These are phyloP conservation scores for Crucihimalaya himalaica DNA, from an alignment of 345 rosid species.

Conservation along the genomic window DNA sequence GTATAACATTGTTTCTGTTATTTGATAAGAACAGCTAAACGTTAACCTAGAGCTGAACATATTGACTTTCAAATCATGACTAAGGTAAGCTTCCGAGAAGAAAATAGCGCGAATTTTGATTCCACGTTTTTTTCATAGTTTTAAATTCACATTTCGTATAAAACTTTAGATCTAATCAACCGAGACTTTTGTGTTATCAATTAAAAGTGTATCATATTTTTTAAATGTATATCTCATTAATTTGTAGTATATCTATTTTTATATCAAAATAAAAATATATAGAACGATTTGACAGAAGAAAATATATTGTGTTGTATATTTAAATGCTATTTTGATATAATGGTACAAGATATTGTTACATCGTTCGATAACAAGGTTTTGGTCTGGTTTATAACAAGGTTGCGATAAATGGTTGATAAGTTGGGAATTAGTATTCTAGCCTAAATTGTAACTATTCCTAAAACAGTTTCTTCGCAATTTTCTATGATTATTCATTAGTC, in stretches of 20 bases:
- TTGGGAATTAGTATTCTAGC: background rate
- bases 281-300: background rate
- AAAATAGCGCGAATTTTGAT: background rate
- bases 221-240: background rate
- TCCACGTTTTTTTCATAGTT: background rate
- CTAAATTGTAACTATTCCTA: constrained; percentile 6
- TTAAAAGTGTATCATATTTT: too few relatives aligned
- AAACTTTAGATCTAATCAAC: background rate
- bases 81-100: background rate
- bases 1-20: background rate
- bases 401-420: background rate
- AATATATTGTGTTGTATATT: background rate
- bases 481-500: background rate
- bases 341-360: background rate
- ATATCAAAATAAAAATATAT: background rate
- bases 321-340: constrained; percentile 7
- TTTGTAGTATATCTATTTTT: background rate
- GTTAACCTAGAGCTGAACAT: background rate
- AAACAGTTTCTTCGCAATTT: constrained; percentile 11
- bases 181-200: background rate
- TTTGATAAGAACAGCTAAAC: constrained; percentile 14
- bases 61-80: constrained; percentile 9
- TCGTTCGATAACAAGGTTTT: too few relatives aligned
- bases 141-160: background rate
- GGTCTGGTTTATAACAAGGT: background rate